A percentile compares a stretch with the other conserved stretches of the same genome.
These are phyloP conservation scores for Schizothecium vesticola DNA, from an alignment of 495 filamentous ascomycete genomes.

Conservation along the genomic window DNA sequence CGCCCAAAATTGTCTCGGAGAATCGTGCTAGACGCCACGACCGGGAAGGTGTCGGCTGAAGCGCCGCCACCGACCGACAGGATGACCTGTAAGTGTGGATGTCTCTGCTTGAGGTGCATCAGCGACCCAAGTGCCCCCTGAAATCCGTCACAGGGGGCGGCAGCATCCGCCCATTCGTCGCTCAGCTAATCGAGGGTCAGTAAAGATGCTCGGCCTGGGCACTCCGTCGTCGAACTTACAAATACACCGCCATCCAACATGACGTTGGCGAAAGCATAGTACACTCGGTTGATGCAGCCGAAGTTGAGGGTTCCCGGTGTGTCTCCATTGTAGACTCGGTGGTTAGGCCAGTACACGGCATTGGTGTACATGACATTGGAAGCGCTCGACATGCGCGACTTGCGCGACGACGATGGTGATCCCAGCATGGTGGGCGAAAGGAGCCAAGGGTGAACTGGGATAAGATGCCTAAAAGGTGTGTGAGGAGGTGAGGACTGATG, in stretches of 20 bases:
- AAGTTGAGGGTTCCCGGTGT: conserved; percentile 71
- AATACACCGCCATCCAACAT: conserved; percentile 75
- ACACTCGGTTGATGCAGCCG: conserved; percentile 63
- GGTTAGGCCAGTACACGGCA: conserved; percentile 89
- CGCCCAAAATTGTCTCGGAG: conserved; percentile 65
- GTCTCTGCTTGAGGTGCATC: conserved; percentile 64
- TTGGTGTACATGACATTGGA: conserved; percentile 57
- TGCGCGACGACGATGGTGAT: conserved; percentile 30
- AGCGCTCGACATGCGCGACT: conserved; percentile 36
- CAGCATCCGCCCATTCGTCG: conserved; percentile 79
- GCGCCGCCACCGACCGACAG: conserved; percentile 83
- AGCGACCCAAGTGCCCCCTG: conserved; percentile 75
- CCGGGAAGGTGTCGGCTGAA: conserved; percentile 72
- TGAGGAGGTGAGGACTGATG: conserved; percentile 4
- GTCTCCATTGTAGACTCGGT: conserved; percentile 69
- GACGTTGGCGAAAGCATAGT: conserved; percentile 87
- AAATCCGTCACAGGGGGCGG: conserved; percentile 72
- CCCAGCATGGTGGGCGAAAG: conserved; percentile 7
- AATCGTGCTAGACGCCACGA: conserved; percentile 58
- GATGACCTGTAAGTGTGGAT: conserved; percentile 71
- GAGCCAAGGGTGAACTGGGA: background rate
- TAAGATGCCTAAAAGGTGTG: background rate
- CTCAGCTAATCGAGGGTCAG: conserved; percentile 54
- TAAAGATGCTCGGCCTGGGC: conserved; percentile 4
- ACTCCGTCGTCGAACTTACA: conserved; percentile 45